Base-by-base conservation (phyloP, 1,284 basidiomycete species). In the Pisolithus thermaeus region DNA sequence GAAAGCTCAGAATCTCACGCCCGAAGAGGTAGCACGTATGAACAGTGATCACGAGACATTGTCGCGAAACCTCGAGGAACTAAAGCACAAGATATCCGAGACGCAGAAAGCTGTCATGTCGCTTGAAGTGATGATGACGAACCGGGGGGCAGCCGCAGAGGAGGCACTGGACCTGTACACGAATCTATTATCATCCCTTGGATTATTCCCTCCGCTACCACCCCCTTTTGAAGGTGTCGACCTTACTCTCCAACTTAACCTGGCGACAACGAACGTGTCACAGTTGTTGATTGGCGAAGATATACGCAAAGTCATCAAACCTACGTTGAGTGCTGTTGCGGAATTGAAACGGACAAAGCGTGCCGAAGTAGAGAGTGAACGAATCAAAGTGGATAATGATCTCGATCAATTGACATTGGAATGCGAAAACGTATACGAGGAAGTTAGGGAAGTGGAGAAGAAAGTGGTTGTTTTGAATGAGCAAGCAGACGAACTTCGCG, bases 21-120 rank as follows among this genome's bases (percentile, higher is more conserved):
- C 86, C 0, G 90, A 93, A 64, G 91, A 95, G 69, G 90, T 92
- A 40, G 72, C 79, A 46, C 81, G 83, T 35, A 94, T 95, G 91
- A 93, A 85, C 58, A 83, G 82, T 14, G 90, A 93, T 57, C 86
- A 90, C 57, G 88, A 92, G 60, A 79, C 74, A 20, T 73, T 95
- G 22, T 72, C 76, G 27, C 82, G 76, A 56, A 87, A 75, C 63
- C 68, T 91, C 37, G 86, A 87, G 59, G 89, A 90, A 52, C 77
- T 92, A 42, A 83, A 81, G 56, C 75, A 78, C 59, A 91, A 86
- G 63, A 81, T 88, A 8, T 69, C 79, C 0, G 88, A 92, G 58
- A 81, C 82, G 1, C 83, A 84, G 52, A 81, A 84, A 60, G 66
- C 70, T 6, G 77, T 87, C 39, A 83, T 86, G 70, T 80, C 82